Evolutionary conservation across 169 alveolate genomes (phyloP), one percentile per base, ranked within the genome.

Genomic region (Plasmodium inui): DNA sequence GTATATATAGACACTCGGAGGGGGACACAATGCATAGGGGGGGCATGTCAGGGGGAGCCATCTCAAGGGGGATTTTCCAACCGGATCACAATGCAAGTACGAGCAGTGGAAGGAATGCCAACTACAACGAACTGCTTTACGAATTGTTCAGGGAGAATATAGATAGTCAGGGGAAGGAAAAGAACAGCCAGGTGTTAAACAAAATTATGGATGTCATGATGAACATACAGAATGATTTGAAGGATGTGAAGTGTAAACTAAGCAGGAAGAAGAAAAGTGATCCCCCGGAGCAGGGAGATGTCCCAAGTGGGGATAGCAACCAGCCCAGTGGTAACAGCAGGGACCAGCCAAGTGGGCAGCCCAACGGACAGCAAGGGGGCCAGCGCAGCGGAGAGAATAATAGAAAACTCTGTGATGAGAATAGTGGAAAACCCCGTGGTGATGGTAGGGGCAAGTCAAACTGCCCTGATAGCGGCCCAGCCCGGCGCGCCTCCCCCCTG

Each of bases 171-270:
- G 82, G 81, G 28, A 86, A 74, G 12, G 93, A 78, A 32, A 57
- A 86, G 39, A 74, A 76, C 81, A 41, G 57, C 7, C 61, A 86
- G 10, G 93, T 86, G 9, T 34, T 86, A 8, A 86, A 55, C 6
- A 74, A 86, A 86, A 74, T 86, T 55, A 86, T 86, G 93, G 81
- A 86, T 34, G 93, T 86, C 19, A 86, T 86, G 93, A 86, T 86
- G 72, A 86, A 86, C 34, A 86, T 86, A 74, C 93, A 86, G 70
- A 74, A 74, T 22, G 93, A 86, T 55, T 86, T 86, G 81, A 86
- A 86, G 67, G 93, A 86, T 34, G 86, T 86, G 44, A 86, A 86
- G 44, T 76, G 44, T n/a, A 86, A 86, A 37, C 71, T 86, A 12
- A 50, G 30, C 10, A 86, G 26, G 44, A 86, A 85, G 61, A 74